phyloP scores from a whole-genome alignment of 2,329 filamentous ascomycete species.

The Aspergillus eucalypticola region DNA sequence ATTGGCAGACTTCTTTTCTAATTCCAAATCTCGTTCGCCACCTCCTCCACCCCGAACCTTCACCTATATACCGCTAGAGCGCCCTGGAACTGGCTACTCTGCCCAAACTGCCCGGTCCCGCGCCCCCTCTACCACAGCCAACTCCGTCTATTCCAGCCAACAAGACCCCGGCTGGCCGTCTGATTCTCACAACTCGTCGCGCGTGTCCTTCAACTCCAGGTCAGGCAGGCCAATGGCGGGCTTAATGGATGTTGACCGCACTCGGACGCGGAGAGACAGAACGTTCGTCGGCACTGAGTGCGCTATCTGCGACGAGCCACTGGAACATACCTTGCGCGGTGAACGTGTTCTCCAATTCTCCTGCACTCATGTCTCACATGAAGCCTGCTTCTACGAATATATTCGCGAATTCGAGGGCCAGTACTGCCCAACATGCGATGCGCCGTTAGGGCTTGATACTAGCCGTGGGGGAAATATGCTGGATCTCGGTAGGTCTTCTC shows the following conservation, averaged over 20 bases:
- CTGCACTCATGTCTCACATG: constrained; percentile 94
- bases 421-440: constrained; percentile 90
- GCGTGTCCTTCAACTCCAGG: constrained; percentile 40
- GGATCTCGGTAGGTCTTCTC: constrained; percentile 70
- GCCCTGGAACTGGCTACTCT: constrained; percentile 32
- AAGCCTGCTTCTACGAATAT: constrained; percentile 98
- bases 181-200: constrained; percentile 33
- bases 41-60: constrained; percentile 35
- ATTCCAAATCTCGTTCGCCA: constrained; percentile 36
- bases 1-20: constrained; percentile 33
- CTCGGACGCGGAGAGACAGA: constrained; percentile 78
- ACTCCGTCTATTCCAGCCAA: constrained; percentile 22
- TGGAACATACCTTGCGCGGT: constrained; percentile 91
- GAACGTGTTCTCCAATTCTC: constrained; percentile 95
- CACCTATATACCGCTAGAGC: constrained; percentile 27
- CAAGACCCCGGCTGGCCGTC: constrained; percentile 21
- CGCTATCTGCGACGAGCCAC: constrained; percentile 91
- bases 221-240: constrained; percentile 56
- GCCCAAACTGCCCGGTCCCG: constrained; percentile 28
- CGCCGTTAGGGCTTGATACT: constrained; percentile 86
- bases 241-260: constrained; percentile 73
- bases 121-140: constrained; percentile 27
- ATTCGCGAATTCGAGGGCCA: constrained; percentile 93
- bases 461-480: constrained; percentile 90
- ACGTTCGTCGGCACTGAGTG: constrained; percentile 96